phyloP scores from a whole-genome alignment of 345 rosid species.

The Gossypium raimondii region DNA sequence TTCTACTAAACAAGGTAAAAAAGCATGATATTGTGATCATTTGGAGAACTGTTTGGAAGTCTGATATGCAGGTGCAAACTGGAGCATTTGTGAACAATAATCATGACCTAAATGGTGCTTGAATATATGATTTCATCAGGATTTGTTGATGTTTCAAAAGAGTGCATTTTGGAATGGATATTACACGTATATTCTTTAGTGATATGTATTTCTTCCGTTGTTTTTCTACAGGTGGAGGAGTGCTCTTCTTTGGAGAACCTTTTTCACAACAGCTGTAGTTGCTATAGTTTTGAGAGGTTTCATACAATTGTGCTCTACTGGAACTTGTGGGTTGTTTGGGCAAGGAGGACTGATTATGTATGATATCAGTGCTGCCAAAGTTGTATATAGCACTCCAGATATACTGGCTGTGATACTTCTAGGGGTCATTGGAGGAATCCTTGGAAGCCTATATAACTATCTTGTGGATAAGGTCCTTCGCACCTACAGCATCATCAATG shows the following conservation, averaged over 20 bases:
- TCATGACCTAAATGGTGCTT: slow-evolving; percentile 6
- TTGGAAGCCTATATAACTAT: slow-evolving; percentile 62
- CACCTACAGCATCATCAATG: slow-evolving; percentile 58
- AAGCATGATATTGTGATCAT: neutral
- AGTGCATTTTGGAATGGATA: neutral
- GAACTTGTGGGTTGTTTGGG: slow-evolving; percentile 59
- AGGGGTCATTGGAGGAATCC: slow-evolving; percentile 54
- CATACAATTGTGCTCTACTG: slow-evolving; percentile 45
- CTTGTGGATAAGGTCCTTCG: slow-evolving; percentile 60
- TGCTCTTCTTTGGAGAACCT: slow-evolving; percentile 75
- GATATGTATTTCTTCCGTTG: neutral
- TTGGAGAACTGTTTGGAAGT: neutral
- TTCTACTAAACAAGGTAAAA: neutral
- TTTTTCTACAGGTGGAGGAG: slow-evolving; percentile 59
- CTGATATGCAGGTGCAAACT: neutral
- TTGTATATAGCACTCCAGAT: slow-evolving; percentile 40
- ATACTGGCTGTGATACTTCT: slow-evolving; percentile 51
- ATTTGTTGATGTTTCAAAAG: neutral
- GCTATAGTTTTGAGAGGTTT: slow-evolving; percentile 63
- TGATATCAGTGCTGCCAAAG: slow-evolving; percentile 45
- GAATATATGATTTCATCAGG: slow-evolving; percentile 5
- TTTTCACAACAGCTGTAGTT: slow-evolving; percentile 71
- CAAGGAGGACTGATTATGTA: slow-evolving; percentile 69
- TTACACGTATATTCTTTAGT: neutral
- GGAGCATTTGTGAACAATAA: neutral